Base-by-base conservation (phyloP, 768 basidiomycete genomes). In the Suillus weaverae region DNA sequence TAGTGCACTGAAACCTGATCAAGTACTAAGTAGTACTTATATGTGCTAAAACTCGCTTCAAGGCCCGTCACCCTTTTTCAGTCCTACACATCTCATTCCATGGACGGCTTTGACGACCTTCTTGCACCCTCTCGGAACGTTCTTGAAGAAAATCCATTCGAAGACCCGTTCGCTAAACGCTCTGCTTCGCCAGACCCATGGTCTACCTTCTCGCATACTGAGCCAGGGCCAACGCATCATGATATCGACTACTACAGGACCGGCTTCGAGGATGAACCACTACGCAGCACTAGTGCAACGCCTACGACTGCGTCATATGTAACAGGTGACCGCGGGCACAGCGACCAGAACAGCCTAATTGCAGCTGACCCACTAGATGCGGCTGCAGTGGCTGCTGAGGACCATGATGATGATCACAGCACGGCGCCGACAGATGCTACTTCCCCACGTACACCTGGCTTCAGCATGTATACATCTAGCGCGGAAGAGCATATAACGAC, bases 51-150 rank as follows among this genome's bases (percentile, higher is more conserved):
- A 59, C 60, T 35, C 11, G 16, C 32, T 30, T 22, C 33, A 11
- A 13, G 5, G 48, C 13, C 13, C 22, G 3, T 32, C 39, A 59
- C 26, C 26, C 38, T 20, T 41, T 20, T 18, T 18, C 56, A 30
- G 46, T 38, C 35, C n/a, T 51, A 4, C 51, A n/a, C 39, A 53
- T 30, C 38, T 48, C 51, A 33, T 35, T 50, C 33, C 53, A 59
- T 92, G 90, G 89, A 90, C 76, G 80, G 84, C 70, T 93, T 93
- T 74, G 91, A 92, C 79, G 91, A 93, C 76, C 75, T 93, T 56
- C 82, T 93, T 41, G 80, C 80, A 13, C 82, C 85, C 61, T 88
- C 89, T 33, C 84, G 85, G 69, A 80, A 76, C 69, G 82, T 79
- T 44, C 79, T 91, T n/a, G 89, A 90, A 72, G 83, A 86, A 63